A percentile compares a stretch with the other conserved stretches of the same genome.
Conservation (phyloP, 768 basidiomycete species). For the Terana coerulea region DNA sequence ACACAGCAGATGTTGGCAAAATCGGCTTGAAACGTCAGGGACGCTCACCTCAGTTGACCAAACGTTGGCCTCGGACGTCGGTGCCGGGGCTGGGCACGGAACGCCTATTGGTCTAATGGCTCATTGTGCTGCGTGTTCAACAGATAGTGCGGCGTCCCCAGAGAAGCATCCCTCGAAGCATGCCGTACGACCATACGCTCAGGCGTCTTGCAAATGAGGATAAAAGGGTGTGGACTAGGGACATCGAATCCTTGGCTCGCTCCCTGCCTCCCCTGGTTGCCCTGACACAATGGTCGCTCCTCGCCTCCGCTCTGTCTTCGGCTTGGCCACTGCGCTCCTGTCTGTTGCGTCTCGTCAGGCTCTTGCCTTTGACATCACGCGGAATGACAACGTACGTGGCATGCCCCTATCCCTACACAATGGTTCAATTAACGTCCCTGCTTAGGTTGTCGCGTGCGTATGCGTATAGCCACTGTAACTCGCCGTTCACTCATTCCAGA, state of each 20-base stretch:
- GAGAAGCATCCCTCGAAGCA: not conserved
- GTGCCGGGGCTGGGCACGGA: not conserved
- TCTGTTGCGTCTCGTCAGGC: slow-evolving; percentile 2
- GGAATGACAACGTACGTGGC: slow-evolving; percentile 38
- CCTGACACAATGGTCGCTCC: slow-evolving; percentile 4
- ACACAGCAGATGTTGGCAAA: not conserved
- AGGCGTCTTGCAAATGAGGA: no score
- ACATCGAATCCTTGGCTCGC: not conserved
- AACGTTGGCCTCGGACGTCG: not conserved
- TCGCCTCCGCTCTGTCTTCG: slow-evolving; percentile 2
- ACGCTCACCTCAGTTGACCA: not conserved
- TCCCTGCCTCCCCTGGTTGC: not conserved
- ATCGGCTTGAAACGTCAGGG: not conserved
- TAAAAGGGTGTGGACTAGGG: not conserved
- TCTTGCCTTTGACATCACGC: slow-evolving; percentile 31
- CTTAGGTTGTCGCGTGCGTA: slow-evolving; percentile 9
- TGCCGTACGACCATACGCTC: no score
- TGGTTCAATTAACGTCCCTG: not conserved
- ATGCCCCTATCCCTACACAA: no score
- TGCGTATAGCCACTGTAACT: not conserved
- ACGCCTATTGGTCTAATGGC: not conserved
- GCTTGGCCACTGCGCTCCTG: slow-evolving; percentile 4
- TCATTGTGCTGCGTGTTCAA: not conserved
- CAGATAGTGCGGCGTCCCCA: slow-evolving; percentile 1
- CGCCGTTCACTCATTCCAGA: not conserved